phyloP scores from a whole-genome alignment of 1,284 basidiomycete genomes.

The Malassezia globosa region DNA sequence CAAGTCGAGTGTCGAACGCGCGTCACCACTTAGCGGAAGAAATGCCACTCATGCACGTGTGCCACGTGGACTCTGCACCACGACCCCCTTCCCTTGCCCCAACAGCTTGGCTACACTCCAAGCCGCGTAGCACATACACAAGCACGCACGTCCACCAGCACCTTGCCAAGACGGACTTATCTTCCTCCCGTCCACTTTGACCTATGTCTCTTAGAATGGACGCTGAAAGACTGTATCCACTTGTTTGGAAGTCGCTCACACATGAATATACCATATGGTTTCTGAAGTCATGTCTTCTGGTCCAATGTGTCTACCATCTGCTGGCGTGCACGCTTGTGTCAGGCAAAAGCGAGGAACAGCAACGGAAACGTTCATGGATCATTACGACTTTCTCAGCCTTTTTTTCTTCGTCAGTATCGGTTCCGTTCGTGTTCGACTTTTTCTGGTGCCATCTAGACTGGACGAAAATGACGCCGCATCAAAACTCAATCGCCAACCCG shows the following conservation, averaged over 20 bases:
- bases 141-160: neutral
- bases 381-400: conserved; percentile 40
- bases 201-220: too few species aligned
- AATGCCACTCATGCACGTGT: too few species aligned
- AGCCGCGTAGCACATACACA: neutral
- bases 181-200: too few species aligned
- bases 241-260: neutral
- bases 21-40: too few species aligned
- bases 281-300: conserved; percentile 27
- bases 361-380: conserved; percentile 44
- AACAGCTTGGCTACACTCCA: too few species aligned
- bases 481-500: conserved; percentile 28
- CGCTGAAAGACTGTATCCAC: neutral
- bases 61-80: too few species aligned
- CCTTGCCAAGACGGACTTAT: too few species aligned
- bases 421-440: conserved; percentile 38
- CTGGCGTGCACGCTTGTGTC: conserved; percentile 26
- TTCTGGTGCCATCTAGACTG: conserved; percentile 31
- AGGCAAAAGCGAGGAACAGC: conserved; percentile 27
- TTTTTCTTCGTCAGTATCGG: conserved; percentile 31
- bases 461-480: conserved; percentile 22
- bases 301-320: conserved; percentile 33
- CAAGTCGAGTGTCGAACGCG: too few species aligned
- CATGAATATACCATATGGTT: conserved; percentile 9
- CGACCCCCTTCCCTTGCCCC: too few species aligned